A percentile compares a stretch with the other conserved stretches of the same genome.
phyloP scores from a whole-genome alignment of 2,329 filamentous ascomycete genomes.

The Monosporascus sp. region DNA sequence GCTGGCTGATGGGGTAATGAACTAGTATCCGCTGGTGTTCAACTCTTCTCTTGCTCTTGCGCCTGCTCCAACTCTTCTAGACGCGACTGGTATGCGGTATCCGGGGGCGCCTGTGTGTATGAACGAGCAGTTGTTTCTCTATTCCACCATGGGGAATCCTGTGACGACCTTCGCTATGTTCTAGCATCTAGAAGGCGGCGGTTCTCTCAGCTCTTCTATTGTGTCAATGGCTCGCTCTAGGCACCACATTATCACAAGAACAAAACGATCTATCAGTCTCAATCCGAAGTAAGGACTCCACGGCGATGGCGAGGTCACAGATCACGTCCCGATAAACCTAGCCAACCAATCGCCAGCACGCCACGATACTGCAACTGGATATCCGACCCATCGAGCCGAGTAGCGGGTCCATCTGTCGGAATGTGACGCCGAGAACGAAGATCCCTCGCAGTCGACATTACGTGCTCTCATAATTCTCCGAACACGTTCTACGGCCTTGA shows the following conservation, averaged over 20 bases:
- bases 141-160: too few species aligned
- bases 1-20: neutral
- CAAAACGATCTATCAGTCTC: too few species aligned
- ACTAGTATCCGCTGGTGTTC: neutral
- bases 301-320: neutral
- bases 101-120: too few species aligned
- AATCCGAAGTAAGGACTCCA: neutral
- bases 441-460: neutral
- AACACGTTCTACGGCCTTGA: neutral
- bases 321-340: neutral
- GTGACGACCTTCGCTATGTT: too few species aligned
- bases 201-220: too few species aligned
- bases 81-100: too few species aligned
- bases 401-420: neutral
- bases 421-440: neutral
- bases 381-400: neutral
- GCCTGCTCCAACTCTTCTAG: too few species aligned
- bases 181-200: too few species aligned
- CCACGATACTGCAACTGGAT: neutral
- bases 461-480: neutral
- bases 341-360: neutral
- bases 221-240: too few species aligned
- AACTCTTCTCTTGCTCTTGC: neutral
- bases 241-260: too few species aligned
- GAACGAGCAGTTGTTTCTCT: too few species aligned